These are phyloP conservation scores for Lasiodiplodia sp. DNA, from an alignment of 2,329 filamentous ascomycete species.

Conservation along the genomic window DNA sequence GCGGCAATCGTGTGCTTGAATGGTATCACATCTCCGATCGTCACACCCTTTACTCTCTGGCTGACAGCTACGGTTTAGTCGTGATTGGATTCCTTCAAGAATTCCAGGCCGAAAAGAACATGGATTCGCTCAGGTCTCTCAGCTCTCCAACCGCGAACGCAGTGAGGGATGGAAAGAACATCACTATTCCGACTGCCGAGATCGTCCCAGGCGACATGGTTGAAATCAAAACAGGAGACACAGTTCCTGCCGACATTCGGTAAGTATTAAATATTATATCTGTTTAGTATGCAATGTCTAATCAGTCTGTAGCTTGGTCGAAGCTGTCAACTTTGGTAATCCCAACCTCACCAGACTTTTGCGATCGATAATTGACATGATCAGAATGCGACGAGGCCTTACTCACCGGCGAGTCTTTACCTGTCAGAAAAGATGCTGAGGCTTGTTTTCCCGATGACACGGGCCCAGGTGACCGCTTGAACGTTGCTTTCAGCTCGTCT, in stretches of 20 bases:
- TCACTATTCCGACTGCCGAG: constrained; percentile 61
- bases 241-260: constrained; percentile 73
- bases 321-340: constrained; percentile 69
- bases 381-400: constrained; percentile 74
- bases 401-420: constrained; percentile 73
- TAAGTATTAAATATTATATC: too few species aligned
- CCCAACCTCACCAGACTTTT: too few species aligned
- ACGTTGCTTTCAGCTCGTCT: constrained; percentile 74
- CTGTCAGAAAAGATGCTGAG: constrained; percentile 69
- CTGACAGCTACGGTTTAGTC: constrained; percentile 34
- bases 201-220: constrained; percentile 73
- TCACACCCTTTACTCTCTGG: too few species aligned
- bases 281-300: too few species aligned
- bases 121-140: constrained; percentile 56
- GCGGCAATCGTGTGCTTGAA: constrained; percentile 55
- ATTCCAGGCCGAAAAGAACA: constrained; percentile 57
- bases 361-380: too few species aligned
- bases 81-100: constrained; percentile 56
- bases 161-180: constrained; percentile 62
- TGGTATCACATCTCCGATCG: neutral
- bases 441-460: constrained; percentile 60
- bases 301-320: constrained; percentile 52
- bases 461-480: constrained; percentile 72
- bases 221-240: constrained; percentile 68
- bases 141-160: constrained; percentile 54